Evolutionary conservation across 129 eudicot species (phyloP).

Genomic region (Pseudognaphalium luteoalbum): DNA sequence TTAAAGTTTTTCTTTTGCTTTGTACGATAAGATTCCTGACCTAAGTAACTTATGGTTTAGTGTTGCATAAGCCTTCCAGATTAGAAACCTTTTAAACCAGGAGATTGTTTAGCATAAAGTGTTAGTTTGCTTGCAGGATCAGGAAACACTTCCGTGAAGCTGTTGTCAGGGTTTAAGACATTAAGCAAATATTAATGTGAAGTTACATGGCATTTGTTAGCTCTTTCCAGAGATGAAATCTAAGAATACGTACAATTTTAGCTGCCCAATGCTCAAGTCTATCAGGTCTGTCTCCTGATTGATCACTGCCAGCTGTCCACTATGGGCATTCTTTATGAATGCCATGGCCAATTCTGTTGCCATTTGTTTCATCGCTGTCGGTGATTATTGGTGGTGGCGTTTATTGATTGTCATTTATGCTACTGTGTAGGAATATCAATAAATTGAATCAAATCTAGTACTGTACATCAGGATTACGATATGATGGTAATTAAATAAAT

Average conservation of each 20-base stretch:
- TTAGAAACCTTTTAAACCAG: background rate
- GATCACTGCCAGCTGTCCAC: background rate
- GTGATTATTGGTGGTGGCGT: background rate
- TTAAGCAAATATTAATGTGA: background rate
- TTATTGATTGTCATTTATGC: background rate
- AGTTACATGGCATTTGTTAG: background rate
- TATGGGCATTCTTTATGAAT: background rate
- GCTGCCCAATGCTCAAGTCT: background rate
- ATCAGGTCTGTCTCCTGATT: background rate
- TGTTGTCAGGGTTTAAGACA: background rate
- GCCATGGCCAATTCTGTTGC: too few relatives aligned
- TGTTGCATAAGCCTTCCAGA: background rate
- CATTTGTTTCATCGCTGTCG: background rate
- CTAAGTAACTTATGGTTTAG: background rate
- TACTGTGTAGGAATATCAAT: background rate
- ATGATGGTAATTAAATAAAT: background rate
- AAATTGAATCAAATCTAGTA: background rate
- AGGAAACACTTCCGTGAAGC: constrained; percentile 6
- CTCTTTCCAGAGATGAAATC: constrained; percentile 15
- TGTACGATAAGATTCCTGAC: too few relatives aligned
- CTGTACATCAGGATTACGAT: background rate
- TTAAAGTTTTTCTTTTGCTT: too few relatives aligned
- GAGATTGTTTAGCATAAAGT: background rate
- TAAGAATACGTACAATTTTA: background rate
- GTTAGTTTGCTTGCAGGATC: constrained; percentile 19